Evolutionary conservation across 805 yeast species (phyloP).

Genomic region (Starmerella riodocensis): DNA sequence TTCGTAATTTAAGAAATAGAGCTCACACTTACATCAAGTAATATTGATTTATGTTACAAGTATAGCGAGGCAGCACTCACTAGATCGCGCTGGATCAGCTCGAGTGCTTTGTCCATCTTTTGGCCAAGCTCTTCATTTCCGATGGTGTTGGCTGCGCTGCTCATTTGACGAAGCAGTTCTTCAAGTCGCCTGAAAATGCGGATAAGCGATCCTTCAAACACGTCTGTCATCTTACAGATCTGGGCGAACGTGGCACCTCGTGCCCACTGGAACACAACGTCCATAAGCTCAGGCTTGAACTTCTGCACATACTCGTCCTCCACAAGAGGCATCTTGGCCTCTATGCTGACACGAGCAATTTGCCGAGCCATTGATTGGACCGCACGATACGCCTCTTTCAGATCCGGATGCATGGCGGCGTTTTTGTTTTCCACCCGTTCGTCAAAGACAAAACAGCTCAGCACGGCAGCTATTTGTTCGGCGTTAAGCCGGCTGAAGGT

Average conservation of each 20-base stretch:
- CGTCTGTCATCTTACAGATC: slow-evolving; percentile 97
- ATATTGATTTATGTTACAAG: slow-evolving; percentile 28
- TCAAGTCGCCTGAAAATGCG: slow-evolving; percentile 90
- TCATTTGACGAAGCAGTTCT: slow-evolving; percentile 81
- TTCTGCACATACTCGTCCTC: slow-evolving; percentile 88
- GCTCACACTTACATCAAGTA: neutral
- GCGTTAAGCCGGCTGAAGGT: slow-evolving; percentile 76
- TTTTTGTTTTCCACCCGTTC: slow-evolving; percentile 71
- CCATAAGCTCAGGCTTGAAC: slow-evolving; percentile 90
- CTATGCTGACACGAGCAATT: slow-evolving; percentile 79
- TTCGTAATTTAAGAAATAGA: neutral
- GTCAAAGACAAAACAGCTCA: slow-evolving; percentile 93
- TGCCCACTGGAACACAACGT: slow-evolving; percentile 93
- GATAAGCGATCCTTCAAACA: slow-evolving; percentile 90
- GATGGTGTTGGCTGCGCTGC: slow-evolving; percentile 82
- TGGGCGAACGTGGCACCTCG: slow-evolving; percentile 92
- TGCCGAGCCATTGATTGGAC: slow-evolving; percentile 83
- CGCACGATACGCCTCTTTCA: slow-evolving; percentile 81
- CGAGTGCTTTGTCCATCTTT: slow-evolving; percentile 78
- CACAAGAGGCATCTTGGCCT: slow-evolving; percentile 75
- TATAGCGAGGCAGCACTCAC: slow-evolving; percentile 94
- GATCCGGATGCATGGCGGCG: slow-evolving; percentile 74
- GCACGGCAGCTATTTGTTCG: slow-evolving; percentile 80
- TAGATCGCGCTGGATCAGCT: slow-evolving; percentile 83
- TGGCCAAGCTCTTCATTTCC: slow-evolving; percentile 78